Percentiles rank a stretch among this genome's conserved stretches.
These are phyloP conservation scores for Pseudocercospora macadamiae DNA, from an alignment of 2,329 filamentous ascomycete species.

Conservation along the genomic window DNA sequence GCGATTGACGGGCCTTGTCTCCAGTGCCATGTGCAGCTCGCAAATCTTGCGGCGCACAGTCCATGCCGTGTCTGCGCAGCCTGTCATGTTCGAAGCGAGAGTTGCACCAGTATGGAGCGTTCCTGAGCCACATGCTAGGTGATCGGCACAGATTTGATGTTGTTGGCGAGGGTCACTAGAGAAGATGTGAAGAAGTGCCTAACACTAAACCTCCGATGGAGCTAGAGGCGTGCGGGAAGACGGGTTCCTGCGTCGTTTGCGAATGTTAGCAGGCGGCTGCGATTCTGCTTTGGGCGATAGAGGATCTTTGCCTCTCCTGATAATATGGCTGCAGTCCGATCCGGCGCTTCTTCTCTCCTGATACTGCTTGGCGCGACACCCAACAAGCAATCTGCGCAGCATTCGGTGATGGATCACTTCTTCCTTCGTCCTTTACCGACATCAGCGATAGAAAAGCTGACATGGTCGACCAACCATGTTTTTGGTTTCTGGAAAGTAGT, in stretches of 20 bases:
- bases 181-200: neutral
- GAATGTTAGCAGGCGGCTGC: neutral
- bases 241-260: conserved; percentile 1
- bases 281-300: neutral
- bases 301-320: neutral
- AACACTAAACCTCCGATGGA: neutral
- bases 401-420: too few species aligned
- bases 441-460: too few species aligned
- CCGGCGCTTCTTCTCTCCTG: neutral
- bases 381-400: too few species aligned
- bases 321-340: neutral
- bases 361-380: too few species aligned
- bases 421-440: too few species aligned
- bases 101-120: neutral
- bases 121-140: neutral
- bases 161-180: neutral
- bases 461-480: too few species aligned
- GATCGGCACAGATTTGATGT: conserved; percentile 5
- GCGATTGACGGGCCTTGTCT: neutral
- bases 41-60: neutral
- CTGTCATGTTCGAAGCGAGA: neutral
- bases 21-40: neutral
- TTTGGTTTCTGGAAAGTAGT: too few species aligned
- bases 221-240: neutral
- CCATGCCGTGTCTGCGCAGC: neutral